Conservation (phyloP, 805 yeast species). For the Cyberlindnera subsufficiens region DNA sequence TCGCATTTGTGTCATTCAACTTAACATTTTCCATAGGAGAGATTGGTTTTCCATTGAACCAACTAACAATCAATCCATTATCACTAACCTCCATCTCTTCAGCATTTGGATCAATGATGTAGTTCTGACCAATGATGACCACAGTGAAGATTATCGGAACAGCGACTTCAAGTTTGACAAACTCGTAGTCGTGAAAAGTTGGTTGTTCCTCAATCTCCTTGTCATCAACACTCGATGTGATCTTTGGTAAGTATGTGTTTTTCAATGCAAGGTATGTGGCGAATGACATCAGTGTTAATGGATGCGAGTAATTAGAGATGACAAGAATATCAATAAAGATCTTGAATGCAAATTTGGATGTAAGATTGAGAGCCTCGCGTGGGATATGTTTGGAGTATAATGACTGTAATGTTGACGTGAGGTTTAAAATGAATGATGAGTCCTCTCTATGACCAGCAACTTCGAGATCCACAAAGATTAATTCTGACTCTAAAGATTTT, state of each 20-base stretch:
- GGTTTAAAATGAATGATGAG: slow-evolving; percentile 57
- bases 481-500: slow-evolving; percentile 34
- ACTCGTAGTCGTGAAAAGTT: slow-evolving; percentile 75
- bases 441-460: slow-evolving; percentile 79
- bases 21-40: slow-evolving; percentile 73
- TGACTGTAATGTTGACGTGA: slow-evolving; percentile 56
- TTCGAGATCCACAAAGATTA: slow-evolving; percentile 74
- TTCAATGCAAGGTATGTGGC: slow-evolving; percentile 77
- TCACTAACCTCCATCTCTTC: slow-evolving; percentile 87
- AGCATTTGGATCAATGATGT: slow-evolving; percentile 79
- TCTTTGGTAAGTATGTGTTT: slow-evolving; percentile 68
- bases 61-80: slow-evolving; percentile 72
- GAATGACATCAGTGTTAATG: slow-evolving; percentile 74
- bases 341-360: slow-evolving; percentile 71
- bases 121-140: slow-evolving; percentile 63
- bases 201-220: slow-evolving; percentile 75
- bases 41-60: slow-evolving; percentile 58
- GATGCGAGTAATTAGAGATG: slow-evolving; percentile 72
- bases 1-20: slow-evolving; percentile 43
- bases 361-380: slow-evolving; percentile 46
- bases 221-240: slow-evolving; percentile 64
- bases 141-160: slow-evolving; percentile 77
- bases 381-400: slow-evolving; percentile 50
- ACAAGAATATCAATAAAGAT: slow-evolving; percentile 76
- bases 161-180: slow-evolving; percentile 56